These are phyloP conservation scores for Penicillium freii DNA, from an alignment of 2,329 filamentous ascomycete species.

Conservation along the genomic window DNA sequence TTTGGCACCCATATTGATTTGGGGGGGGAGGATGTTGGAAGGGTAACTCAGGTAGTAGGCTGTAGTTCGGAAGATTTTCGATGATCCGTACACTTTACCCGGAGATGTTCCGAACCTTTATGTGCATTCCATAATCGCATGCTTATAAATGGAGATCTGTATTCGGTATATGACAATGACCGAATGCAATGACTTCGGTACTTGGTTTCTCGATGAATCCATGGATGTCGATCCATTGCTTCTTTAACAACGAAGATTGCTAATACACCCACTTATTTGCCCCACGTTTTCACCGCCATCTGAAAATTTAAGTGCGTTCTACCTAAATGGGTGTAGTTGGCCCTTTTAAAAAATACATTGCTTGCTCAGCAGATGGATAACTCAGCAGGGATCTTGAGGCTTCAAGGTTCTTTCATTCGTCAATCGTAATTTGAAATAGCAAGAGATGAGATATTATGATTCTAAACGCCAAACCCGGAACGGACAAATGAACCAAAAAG, in stretches of 20 bases:
- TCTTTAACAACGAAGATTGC: not conserved
- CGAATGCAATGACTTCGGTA: not conserved
- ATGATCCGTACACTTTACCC: not conserved
- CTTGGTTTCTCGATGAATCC: not conserved
- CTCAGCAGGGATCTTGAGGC: too few species aligned
- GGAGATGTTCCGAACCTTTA: not conserved
- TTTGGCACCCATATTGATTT: slow-evolving; percentile 18
- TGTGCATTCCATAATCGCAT: not conserved
- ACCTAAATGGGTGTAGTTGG: not conserved
- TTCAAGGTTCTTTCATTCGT: not conserved
- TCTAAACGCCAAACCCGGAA: not conserved
- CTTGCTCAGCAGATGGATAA: not conserved
- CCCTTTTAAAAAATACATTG: not conserved
- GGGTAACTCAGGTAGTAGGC: not conserved
- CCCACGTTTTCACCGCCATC: not conserved
- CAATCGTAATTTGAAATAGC: not conserved
- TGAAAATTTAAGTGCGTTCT: not conserved
- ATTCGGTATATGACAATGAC: not conserved
- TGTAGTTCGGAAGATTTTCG: not conserved
- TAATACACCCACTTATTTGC: not conserved
- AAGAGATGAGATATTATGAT: slow-evolving; percentile 7
- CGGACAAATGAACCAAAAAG: not conserved
- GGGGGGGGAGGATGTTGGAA: not conserved
- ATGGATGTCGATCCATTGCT: not conserved
- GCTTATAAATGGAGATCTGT: not conserved